Evolutionary conservation across 169 alveolate species (phyloP), one percentile per base, ranked within the genome.

Genomic region (Eimeria acervulina): DNA sequence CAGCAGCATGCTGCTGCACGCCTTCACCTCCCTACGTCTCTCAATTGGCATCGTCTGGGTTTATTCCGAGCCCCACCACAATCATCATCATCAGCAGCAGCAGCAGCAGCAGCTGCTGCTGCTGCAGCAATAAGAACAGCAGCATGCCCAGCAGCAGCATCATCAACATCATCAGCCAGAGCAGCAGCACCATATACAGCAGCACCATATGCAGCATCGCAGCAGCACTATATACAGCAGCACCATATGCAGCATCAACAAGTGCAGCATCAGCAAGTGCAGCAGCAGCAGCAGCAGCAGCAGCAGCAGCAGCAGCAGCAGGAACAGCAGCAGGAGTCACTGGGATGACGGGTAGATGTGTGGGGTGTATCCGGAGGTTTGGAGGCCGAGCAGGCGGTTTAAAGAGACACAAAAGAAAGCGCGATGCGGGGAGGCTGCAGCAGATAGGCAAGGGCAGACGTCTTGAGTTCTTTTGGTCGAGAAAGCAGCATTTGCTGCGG

Each of bases 381-480:
- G 95, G 95, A 0, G 97, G 97, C 44, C 81, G 97, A 1, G 88
- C 95, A 6, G 97, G 97, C 33, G 97, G 97, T 2, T 33, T 95
- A n/a, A 95, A 95, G 95, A 80, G 95, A 26, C 76, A 70, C 28
- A 95, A 95, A 92, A 44, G 63, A 70, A 36, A 40, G 52, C 84
- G 68, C 4, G 90, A 90, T 31, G 93, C 95, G 15, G 90, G 95
- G 15, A 33, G 33, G 55, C 55, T 91, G 44, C 88, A 89, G 42
- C 97, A 95, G 97, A 31, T 80, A n/a, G 95, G 96, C 6, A 33
- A 83, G 38, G 97, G 97, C 51, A 81, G 94, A 23, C 93, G 97
- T 4, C 51, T 85, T 47, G 97, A 95, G 63, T 95, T 95, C 63
- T 95, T 95, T 52, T 91, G 96, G 95, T 93, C 95, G 23, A 55